Percentiles rank a stretch among this genome's conserved stretches.
Evolutionary conservation across 805 yeast species (phyloP).

Genomic region (Wickerhamiella alocasiicola): DNA sequence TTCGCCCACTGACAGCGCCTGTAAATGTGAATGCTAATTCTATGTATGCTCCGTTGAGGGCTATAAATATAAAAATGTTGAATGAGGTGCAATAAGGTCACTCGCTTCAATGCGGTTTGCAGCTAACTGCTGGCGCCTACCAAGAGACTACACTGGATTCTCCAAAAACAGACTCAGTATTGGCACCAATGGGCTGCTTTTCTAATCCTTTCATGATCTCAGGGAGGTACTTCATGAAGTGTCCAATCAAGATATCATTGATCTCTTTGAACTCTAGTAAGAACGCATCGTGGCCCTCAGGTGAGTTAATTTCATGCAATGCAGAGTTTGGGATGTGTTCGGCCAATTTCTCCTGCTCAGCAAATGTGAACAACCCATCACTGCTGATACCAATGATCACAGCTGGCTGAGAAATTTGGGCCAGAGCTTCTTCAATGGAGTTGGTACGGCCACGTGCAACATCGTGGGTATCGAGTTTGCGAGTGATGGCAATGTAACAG

Average conservation of each 20-base stretch:
- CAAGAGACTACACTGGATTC: conserved; percentile 90
- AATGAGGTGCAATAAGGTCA: no score
- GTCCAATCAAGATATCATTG: conserved; percentile 54
- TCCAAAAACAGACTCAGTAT: conserved; percentile 55
- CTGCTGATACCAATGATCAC: conserved; percentile 79
- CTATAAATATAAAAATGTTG: no score
- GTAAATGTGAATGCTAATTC: no score
- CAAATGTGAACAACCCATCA: conserved; percentile 83
- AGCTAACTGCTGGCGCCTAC: no score
- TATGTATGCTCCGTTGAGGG: no score
- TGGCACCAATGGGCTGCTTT: conserved; percentile 32
- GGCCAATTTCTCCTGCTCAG: conserved; percentile 82
- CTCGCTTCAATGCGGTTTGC: no score
- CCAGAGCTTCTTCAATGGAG: conserved; percentile 39
- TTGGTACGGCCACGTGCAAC: conserved; percentile 65
- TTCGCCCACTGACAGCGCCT: no score
- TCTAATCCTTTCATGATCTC: conserved; percentile 46
- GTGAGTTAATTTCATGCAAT: conserved; percentile 66
- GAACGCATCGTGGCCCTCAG: conserved; percentile 97
- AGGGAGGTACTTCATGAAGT: conserved; percentile 45
- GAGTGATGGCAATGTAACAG: conserved; percentile 85
- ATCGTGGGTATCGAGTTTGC: conserved; percentile 93
- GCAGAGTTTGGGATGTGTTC: conserved; percentile 55
- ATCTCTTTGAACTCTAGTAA: conserved; percentile 77
- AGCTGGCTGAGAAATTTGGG: conserved; percentile 56